These are phyloP conservation scores for Pseudozyma hubeiensis DNA, from an alignment of 1,284 basidiomycete genomes.

Conservation along the genomic window DNA sequence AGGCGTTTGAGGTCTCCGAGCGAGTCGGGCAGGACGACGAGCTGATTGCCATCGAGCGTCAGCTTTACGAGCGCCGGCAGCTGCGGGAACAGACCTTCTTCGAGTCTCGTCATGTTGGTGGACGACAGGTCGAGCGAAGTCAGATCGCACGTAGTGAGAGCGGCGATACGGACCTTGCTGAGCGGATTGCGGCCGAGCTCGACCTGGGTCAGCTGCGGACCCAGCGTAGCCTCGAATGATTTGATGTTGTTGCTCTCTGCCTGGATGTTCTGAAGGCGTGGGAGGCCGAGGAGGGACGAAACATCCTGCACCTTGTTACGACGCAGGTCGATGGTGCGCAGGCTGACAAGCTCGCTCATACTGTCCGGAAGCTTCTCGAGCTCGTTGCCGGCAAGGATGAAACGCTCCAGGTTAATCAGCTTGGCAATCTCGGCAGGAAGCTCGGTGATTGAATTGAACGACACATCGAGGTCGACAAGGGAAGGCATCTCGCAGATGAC, in stretches of 20 bases:
- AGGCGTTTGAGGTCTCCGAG: conserved; percentile 81
- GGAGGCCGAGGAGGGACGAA: conserved; percentile 55
- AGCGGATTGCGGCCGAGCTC: conserved; percentile 65
- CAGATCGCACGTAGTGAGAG: conserved; percentile 75
- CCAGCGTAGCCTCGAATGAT: conserved; percentile 56
- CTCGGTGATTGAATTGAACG: conserved; percentile 88
- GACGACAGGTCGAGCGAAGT: conserved; percentile 88
- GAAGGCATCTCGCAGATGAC: conserved; percentile 81
- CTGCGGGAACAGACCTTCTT: conserved; percentile 72
- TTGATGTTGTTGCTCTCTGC: conserved; percentile 66
- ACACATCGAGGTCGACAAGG: conserved; percentile 88
- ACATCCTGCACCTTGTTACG: conserved; percentile 63
- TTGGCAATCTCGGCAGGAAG: conserved; percentile 84
- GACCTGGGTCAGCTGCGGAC: conserved; percentile 48
- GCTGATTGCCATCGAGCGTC: conserved; percentile 73
- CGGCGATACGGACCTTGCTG: conserved; percentile 56
- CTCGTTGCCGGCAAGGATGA: conserved; percentile 63
- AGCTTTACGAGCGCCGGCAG: conserved; percentile 59
- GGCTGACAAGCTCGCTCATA: conserved; percentile 52
- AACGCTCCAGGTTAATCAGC: conserved; percentile 70
- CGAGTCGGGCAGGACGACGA: conserved; percentile 84
- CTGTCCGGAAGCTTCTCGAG: conserved; percentile 58
- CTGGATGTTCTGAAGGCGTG: conserved; percentile 55
- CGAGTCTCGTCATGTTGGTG: conserved; percentile 87
- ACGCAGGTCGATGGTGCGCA: conserved; percentile 64